Conservation (phyloP, 2,329 filamentous ascomycete genomes). For the Xylaria sp. region DNA sequence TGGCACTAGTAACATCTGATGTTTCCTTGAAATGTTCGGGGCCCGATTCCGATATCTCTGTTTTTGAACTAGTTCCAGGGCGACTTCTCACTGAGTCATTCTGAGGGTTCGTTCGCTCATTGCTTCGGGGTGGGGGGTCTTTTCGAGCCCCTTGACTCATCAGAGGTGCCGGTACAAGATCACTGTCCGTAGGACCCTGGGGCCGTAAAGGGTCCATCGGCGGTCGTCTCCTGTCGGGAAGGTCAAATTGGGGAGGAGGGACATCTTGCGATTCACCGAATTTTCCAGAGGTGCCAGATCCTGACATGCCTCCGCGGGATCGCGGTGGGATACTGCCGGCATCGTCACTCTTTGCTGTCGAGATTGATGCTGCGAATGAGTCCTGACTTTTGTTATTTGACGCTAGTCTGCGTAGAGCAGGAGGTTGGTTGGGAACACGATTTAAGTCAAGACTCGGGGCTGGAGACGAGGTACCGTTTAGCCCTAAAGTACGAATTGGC, state of each 20-base stretch:
- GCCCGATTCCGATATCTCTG: conserved; percentile 47
- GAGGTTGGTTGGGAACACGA: conserved; percentile 53
- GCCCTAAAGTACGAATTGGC: conserved; percentile 48
- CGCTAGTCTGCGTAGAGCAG: conserved; percentile 58
- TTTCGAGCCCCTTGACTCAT: conserved; percentile 61
- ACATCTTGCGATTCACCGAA: conserved; percentile 51
- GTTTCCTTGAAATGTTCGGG: conserved; percentile 35
- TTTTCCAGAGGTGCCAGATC: conserved; percentile 53
- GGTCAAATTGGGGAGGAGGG: conserved; percentile 54
- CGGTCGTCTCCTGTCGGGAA: conserved; percentile 72
- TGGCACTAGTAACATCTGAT: conserved; percentile 27
- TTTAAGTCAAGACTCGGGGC: conserved; percentile 63
- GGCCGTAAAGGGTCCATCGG: conserved; percentile 71
- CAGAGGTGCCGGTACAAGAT: conserved; percentile 67
- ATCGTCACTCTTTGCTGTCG: conserved; percentile 62
- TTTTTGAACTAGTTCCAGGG: conserved; percentile 49
- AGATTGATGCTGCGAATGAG: conserved; percentile 61
- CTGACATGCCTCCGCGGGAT: conserved; percentile 61
- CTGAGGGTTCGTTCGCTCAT: conserved; percentile 58
- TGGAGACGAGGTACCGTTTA: conserved; percentile 59
- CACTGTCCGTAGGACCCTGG: conserved; percentile 58
- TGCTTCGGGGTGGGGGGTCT: conserved; percentile 63
- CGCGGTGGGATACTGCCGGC: conserved; percentile 60
- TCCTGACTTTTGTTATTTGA: conserved; percentile 67
- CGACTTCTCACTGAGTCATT: conserved; percentile 54